Conservation (phyloP, 345 rosid species). For the Citrus unshiu region DNA sequence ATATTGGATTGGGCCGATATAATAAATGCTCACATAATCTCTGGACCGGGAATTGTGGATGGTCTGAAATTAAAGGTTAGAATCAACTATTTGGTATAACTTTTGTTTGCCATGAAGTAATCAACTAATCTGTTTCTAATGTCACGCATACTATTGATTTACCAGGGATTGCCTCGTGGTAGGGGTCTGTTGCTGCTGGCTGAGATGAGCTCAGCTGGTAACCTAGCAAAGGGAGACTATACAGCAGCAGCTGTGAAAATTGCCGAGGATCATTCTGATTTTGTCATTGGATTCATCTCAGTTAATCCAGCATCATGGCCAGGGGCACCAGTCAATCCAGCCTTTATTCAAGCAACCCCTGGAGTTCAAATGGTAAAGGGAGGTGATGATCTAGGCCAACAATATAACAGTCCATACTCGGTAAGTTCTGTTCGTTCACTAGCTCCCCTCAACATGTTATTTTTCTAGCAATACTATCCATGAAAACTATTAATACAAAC, state of each 20-base stretch:
- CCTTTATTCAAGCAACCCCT: constrained; percentile 94
- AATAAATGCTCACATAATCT: constrained; percentile 79
- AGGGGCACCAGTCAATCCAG: constrained; percentile 72
- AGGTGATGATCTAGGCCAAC: constrained; percentile 91
- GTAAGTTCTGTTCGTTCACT: constrained; percentile 38
- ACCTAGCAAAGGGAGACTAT: constrained; percentile 93
- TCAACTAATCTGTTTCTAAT: constrained; percentile 8
- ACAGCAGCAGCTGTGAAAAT: constrained; percentile 90
- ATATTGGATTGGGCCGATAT: constrained; percentile 98
- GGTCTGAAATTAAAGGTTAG: constrained; percentile 89
- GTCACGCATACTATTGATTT: neutral
- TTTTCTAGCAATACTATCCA: neutral
- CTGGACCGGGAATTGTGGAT: constrained; percentile 95
- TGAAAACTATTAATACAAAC: too few species aligned
- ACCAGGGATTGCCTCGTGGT: constrained; percentile 88
- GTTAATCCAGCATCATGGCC: constrained; percentile 97
- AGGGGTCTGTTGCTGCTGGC: constrained; percentile 87
- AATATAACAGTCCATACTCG: constrained; percentile 88
- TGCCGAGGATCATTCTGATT: constrained; percentile 93
- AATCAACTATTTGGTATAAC: neutral
- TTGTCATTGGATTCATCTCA: constrained; percentile 94
- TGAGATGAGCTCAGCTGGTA: constrained; percentile 99
- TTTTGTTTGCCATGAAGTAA: neutral
- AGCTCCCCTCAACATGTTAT: neutral
- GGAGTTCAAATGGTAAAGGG: constrained; percentile 96